phyloP scores from a whole-genome alignment of 2,329 filamentous ascomycete species.

The Penicillium sp. region DNA sequence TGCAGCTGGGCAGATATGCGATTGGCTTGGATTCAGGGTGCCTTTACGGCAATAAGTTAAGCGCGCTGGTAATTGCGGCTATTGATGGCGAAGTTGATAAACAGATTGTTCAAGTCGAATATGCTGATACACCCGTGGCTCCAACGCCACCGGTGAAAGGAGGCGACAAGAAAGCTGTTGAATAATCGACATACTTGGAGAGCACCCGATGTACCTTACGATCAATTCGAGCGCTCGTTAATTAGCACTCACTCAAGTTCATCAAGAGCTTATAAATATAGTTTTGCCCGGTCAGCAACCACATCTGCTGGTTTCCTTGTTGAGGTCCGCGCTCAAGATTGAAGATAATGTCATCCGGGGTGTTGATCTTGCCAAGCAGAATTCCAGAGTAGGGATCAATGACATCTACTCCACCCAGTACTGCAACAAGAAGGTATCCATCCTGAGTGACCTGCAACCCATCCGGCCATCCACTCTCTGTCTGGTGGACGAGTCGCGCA shows the following conservation, averaged over 20 bases:
- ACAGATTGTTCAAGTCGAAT: slow-evolving; percentile 19
- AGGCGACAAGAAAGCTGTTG: neutral
- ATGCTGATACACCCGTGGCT: slow-evolving; percentile 12
- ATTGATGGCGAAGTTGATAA: slow-evolving; percentile 2
- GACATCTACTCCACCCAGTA: slow-evolving; percentile 12
- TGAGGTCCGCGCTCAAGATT: slow-evolving; percentile 9
- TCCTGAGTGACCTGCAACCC: slow-evolving; percentile 8
- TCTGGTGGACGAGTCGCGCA: slow-evolving; percentile 3
- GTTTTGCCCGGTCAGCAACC: slow-evolving; percentile 10
- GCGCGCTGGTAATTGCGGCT: slow-evolving; percentile 17
- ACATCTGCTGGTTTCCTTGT: slow-evolving; percentile 1
- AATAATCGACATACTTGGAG: neutral
- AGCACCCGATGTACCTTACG: too few relatives aligned
- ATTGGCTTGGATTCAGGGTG: slow-evolving; percentile 24
- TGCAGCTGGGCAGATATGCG: slow-evolving; percentile 19
- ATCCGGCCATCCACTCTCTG: slow-evolving; percentile 13
- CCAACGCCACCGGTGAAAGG: neutral
- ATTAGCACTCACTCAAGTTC: neutral
- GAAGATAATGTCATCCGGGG: slow-evolving; percentile 12
- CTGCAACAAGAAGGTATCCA: slow-evolving; percentile 8
- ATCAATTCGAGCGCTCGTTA: neutral
- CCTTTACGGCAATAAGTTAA: slow-evolving; percentile 21
- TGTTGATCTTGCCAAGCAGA: slow-evolving; percentile 10
- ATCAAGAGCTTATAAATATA: slow-evolving; percentile 10
- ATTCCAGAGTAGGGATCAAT: slow-evolving; percentile 2